These are phyloP conservation scores for Pouteria glomerata DNA, from an alignment of 148 eudicot species.

Conservation along the genomic window DNA sequence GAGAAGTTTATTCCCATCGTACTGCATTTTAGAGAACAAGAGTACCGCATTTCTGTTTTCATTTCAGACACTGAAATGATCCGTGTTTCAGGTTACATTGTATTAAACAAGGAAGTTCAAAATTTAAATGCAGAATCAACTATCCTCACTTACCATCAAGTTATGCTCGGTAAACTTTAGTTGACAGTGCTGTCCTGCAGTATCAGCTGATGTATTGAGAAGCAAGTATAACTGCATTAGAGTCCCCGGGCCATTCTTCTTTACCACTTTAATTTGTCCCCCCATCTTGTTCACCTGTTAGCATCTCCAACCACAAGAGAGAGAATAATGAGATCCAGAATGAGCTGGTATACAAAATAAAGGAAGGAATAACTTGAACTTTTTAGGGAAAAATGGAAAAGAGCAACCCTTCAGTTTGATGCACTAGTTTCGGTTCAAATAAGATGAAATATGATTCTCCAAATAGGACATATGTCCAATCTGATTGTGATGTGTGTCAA, in stretches of 20 bases:
- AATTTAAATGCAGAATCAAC: too few species aligned
- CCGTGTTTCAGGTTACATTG: too few species aligned
- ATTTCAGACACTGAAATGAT: too few species aligned
- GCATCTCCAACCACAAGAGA: slow-evolving; percentile 1
- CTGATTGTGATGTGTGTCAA: background rate
- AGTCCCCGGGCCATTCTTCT: slow-evolving; percentile 85
- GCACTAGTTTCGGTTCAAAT: background rate
- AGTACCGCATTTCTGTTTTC: too few species aligned
- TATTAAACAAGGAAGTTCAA: too few species aligned
- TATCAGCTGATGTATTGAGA: slow-evolving; percentile 52
- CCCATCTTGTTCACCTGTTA: slow-evolving; percentile 91
- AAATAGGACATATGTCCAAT: background rate
- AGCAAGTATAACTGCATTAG: slow-evolving; percentile 61
- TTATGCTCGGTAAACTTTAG: slow-evolving; percentile 40
- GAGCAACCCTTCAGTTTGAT: background rate
- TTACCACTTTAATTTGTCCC: slow-evolving; percentile 85
- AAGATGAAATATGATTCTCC: background rate
- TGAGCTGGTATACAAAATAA: background rate
- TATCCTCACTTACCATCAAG: slow-evolving; percentile 44
- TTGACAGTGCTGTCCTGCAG: slow-evolving; percentile 34
- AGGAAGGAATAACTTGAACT: background rate
- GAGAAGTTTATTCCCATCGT: too few species aligned
- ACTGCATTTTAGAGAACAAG: too few species aligned
- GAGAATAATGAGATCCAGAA: background rate
- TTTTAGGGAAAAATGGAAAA: background rate